Base-by-base conservation (phyloP, 2,329 filamentous ascomycete species). In the Ophiostoma piceae region DNA sequence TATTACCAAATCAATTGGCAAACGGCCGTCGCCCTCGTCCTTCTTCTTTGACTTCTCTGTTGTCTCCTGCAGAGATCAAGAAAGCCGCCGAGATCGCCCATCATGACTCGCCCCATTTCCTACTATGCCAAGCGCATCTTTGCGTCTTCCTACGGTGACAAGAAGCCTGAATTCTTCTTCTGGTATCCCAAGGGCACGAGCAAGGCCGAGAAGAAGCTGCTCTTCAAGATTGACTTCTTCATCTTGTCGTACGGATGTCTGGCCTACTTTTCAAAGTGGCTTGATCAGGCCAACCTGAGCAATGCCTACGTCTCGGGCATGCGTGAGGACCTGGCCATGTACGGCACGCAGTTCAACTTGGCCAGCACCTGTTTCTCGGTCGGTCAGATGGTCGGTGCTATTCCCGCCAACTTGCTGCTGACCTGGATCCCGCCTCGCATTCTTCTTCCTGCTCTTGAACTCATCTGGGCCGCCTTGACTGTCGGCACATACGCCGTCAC, bases 271-370 rank as follows among this genome's bases (percentile, higher is more conserved):
- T 69, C 72, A 29, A 77, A 77, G 67, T 77, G 73, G 71, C 74
- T 77, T 12, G 76, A 77, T 66, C 71, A 70, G 51, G 35, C 68
- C 22, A 71, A 71, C 41, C 37, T 71, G 6, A 68, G 54, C 71
- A 84, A 84, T 74, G 83, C 83, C 3, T 84, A 83, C 69, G 77
- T 82, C 32, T 79, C 80, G 22, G 79, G 83, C 72, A 82, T 84
- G 82, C 71, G 77, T 66, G 78, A 83, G 70, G 79, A 84, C 68
- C 78, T 85, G 2, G 72, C 77, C 35, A 78, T 84, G 73, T 74
- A 73, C 0, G 75, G 78, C 64, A 77, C 82, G 70, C 76, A 81
- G 72, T 75, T 80, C 26, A 80, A 77, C 22, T 81, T 79, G 77
- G 79, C 82, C 75, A 80, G 4, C 39, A 71, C 68, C 12, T 71